A percentile compares a stretch with the other conserved stretches of the same genome.
These are phyloP conservation scores for Plenodomus tracheiphilus DNA, from an alignment of 2,329 filamentous ascomycete genomes.

Conservation along the genomic window DNA sequence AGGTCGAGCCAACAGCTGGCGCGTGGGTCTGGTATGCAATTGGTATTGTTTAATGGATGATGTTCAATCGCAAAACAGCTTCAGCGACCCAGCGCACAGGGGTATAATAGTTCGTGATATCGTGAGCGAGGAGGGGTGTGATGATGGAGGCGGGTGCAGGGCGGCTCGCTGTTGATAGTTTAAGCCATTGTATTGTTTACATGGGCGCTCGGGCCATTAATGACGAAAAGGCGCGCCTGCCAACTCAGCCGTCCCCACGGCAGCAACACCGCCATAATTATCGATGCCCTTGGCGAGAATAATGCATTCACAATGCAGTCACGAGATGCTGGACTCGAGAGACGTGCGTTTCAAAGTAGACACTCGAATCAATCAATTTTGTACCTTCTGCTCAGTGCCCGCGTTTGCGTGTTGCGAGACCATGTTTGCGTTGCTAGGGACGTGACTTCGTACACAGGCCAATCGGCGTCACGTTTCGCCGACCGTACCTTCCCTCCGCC, in stretches of 20 bases:
- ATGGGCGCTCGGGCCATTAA: conserved; percentile 23
- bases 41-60: conserved; percentile 16
- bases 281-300: neutral
- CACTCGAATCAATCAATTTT: neutral
- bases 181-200: conserved; percentile 28
- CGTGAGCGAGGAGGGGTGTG: conserved; percentile 25
- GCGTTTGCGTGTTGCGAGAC: neutral
- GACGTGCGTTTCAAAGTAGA: neutral
- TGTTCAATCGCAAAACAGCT: conserved; percentile 15
- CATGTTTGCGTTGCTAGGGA: neutral
- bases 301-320: neutral
- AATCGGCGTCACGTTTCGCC: conserved; percentile 11
- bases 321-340: neutral
- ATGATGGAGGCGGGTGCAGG: conserved; percentile 21
- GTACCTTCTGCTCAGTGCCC: neutral
- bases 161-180: conserved; percentile 26
- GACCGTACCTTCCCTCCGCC: conserved; percentile 10
- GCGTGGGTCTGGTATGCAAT: conserved; percentile 9
- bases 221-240: conserved; percentile 25
- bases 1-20: conserved; percentile 15
- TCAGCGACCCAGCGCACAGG: conserved; percentile 43
- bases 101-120: conserved; percentile 38
- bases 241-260: conserved; percentile 36
- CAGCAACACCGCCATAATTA: conserved; percentile 23
- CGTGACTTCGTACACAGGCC: neutral